A percentile compares a stretch with the other conserved stretches of the same genome.
These are phyloP conservation scores for Fusarium vanettenii DNA, from an alignment of 2,329 filamentous ascomycete genomes.

Conservation along the genomic window DNA sequence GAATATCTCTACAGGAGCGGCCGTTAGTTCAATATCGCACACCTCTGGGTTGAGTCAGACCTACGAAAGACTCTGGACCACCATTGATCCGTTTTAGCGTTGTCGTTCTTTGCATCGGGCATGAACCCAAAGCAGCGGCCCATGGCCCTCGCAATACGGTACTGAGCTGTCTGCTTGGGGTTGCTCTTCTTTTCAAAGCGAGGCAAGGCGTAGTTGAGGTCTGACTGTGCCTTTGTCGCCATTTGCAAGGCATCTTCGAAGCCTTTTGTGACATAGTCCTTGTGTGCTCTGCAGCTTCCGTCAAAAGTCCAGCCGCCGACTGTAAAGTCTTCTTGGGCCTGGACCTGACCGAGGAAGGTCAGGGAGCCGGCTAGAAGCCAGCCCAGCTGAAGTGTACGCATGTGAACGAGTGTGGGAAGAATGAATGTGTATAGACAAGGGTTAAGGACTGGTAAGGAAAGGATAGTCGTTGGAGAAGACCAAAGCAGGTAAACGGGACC, in stretches of 20 bases:
- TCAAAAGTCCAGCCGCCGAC: neutral
- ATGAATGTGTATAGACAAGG: neutral
- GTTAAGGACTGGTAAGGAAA: neutral
- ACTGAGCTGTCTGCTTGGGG: neutral
- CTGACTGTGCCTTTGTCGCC: neutral
- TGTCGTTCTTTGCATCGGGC: neutral
- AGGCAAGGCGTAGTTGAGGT: neutral
- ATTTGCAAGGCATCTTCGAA: neutral
- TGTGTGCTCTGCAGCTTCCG: neutral
- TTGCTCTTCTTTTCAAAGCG: neutral
- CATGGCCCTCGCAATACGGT: neutral
- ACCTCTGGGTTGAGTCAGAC: neutral
- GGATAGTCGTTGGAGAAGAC: neutral
- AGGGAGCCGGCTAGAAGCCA: neutral
- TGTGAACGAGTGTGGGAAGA: neutral
- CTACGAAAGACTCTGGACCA: neutral
- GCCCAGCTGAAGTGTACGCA: neutral
- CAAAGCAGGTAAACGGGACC: neutral
- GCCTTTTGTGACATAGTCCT: neutral
- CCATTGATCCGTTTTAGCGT: neutral
- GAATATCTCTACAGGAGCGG: neutral
- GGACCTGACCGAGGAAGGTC: neutral
- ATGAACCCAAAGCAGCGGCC: neutral
- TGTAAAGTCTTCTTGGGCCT: neutral
- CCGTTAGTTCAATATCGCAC: neutral